Evolutionary conservation across 2,329 filamentous ascomycete species (phyloP), one percentile per base, ranked within the genome.

Genomic region (Penicillium sp.): DNA sequence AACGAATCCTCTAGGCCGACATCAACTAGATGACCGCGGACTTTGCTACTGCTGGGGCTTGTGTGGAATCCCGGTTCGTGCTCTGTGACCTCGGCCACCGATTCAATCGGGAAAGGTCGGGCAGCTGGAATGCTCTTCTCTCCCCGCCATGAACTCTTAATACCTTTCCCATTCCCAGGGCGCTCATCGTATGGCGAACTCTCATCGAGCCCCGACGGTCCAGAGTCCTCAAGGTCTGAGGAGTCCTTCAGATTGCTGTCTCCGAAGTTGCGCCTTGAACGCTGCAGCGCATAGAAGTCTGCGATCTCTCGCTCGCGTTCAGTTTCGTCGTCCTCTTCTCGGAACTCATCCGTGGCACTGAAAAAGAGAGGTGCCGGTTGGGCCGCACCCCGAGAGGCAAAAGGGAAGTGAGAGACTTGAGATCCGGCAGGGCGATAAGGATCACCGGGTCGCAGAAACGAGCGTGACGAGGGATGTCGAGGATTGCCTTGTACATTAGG

Each of bases 311-410:
- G 81, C 65, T 95, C 90, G 65, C 90, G 87, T 73, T 96, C 92
- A 65, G 90, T 88, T 70, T 94, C 92, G 57, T 97, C 93, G 59
- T 97, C 92, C 68, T 95, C 90, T 73, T 97, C 92, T 57, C 89
- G 86, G 60, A 95, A 94, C 68, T 95, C 91, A 71, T 96, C 92
- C 14, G 92, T 84, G 4, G 90, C 87, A 67, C 91, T 96, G 74
- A 94, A 92, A 73, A 99, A 97, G n/a, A 99, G 80, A 51, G 94
- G 94, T 9, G 93, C 92, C 62, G 92, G 89, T 54, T 90, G 88
- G 42, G 85, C 81, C 4, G 88, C 83, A 56, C 89, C 86, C 47
- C 92, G 84, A 10, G 90, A 91, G 27, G 88, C 85, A 70, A 96
- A 96, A 29, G 86, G 87, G 58, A 95, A 92, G 63, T 85, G 83